Conservation (phyloP, 2,329 filamentous ascomycete species). For the Bisporella sp. region DNA sequence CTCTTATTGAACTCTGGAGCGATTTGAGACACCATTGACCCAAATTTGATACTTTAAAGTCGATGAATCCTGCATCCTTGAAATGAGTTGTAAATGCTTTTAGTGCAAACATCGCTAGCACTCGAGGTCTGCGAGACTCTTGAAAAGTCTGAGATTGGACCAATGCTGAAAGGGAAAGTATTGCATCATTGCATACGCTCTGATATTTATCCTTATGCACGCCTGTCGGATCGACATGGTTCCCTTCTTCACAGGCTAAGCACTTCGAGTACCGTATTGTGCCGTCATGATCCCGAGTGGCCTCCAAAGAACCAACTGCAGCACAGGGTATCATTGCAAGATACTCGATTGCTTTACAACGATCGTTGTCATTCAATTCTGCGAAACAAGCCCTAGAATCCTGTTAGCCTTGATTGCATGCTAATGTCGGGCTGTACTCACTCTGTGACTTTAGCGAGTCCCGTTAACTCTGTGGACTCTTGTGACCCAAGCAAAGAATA, state of each 20-base stretch:
- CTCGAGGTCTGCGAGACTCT: slow-evolving; percentile 52
- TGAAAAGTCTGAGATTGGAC: slow-evolving; percentile 37
- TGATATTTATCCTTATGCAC: slow-evolving; percentile 13
- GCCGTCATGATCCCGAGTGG: slow-evolving; percentile 20
- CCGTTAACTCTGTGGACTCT: slow-evolving; percentile 28
- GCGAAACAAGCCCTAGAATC: slow-evolving; percentile 35
- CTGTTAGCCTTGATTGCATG: background rate
- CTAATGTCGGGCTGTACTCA: slow-evolving; percentile 30
- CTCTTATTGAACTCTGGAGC: slow-evolving; percentile 75
- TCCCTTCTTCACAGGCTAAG: slow-evolving; percentile 21
- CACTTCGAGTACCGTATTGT: slow-evolving; percentile 22
- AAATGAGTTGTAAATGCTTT: slow-evolving; percentile 65
- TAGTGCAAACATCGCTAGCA: slow-evolving; percentile 66
- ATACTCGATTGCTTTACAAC: slow-evolving; percentile 45
- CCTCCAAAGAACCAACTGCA: slow-evolving; percentile 37
- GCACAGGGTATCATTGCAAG: slow-evolving; percentile 53
- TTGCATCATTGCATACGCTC: slow-evolving; percentile 30
- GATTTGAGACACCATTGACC: slow-evolving; percentile 79
- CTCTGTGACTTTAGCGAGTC: slow-evolving; percentile 38
- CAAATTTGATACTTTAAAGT: slow-evolving; percentile 58
- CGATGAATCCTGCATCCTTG: slow-evolving; percentile 48
- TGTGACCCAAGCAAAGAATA: slow-evolving; percentile 30
- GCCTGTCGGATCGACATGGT: slow-evolving; percentile 7
- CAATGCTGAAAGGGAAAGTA: slow-evolving; percentile 40
- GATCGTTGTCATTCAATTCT: slow-evolving; percentile 38